A percentile compares a stretch with the other conserved stretches of the same genome.
Conservation (phyloP, 2,329 filamentous ascomycete genomes). For the Aspergillus ruber region DNA sequence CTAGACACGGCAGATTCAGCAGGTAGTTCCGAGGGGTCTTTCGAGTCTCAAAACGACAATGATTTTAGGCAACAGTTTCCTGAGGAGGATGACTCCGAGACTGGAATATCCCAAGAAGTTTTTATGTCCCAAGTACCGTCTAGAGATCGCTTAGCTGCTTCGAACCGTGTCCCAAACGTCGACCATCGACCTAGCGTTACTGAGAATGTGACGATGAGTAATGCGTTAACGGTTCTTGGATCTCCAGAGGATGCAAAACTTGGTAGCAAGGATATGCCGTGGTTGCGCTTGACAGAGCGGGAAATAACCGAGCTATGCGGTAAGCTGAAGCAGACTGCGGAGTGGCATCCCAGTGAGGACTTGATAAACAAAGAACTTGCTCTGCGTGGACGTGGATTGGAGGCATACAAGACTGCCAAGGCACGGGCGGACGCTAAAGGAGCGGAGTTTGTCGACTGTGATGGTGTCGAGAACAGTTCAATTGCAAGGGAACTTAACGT, state of each 20-base stretch:
- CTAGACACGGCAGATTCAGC: neutral
- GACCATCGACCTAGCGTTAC: neutral
- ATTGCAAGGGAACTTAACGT: constrained; percentile 43
- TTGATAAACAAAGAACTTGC: constrained; percentile 62
- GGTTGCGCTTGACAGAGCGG: constrained; percentile 60
- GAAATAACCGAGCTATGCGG: constrained; percentile 62
- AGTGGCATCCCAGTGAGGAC: constrained; percentile 60
- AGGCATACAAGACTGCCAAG: constrained; percentile 45
- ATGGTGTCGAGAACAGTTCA: constrained; percentile 33
- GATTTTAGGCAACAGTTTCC: neutral
- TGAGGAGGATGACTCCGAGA: neutral
- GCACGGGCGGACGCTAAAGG: constrained; percentile 46
- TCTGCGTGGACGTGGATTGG: constrained; percentile 49
- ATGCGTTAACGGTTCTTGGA: constrained; percentile 52
- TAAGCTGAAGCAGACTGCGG: constrained; percentile 64
- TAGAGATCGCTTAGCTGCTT: neutral
- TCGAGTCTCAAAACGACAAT: constrained; percentile 10
- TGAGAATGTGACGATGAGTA: constrained; percentile 49
- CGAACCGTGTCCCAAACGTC: neutral
- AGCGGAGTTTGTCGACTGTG: constrained; percentile 52
- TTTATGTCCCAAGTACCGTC: constrained; percentile 18
- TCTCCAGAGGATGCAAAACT: constrained; percentile 53
- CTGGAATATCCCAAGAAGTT: constrained; percentile 8
- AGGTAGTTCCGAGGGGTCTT: constrained; percentile 5
- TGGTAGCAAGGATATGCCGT: constrained; percentile 56